Percentiles rank a stretch among this genome's conserved stretches.
phyloP scores from a whole-genome alignment of 1,284 basidiomycete genomes.

The Phaffia rhodozyma region DNA sequence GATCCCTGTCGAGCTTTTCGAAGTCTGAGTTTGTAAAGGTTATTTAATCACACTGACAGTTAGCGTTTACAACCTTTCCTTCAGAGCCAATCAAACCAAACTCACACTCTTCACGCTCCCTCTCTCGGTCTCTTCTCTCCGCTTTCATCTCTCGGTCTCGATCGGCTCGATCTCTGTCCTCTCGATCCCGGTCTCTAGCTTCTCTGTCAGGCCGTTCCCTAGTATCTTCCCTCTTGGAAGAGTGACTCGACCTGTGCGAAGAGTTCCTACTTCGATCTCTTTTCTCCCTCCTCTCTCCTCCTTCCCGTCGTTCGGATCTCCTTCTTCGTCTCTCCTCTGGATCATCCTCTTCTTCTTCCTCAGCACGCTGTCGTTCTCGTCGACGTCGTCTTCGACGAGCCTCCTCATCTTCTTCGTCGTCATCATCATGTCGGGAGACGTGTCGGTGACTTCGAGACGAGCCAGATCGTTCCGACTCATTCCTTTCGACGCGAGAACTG shows the following conservation, averaged over 20 bases:
- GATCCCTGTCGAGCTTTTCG: conserved; percentile 23
- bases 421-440: not conserved
- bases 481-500: not conserved
- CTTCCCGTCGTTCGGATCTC: conserved; percentile 23
- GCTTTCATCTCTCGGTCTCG: conserved; percentile 32
- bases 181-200: conserved; percentile 29
- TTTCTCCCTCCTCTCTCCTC: conserved; percentile 13
- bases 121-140: conserved; percentile 26
- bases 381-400: conserved; percentile 22
- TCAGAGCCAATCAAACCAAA: conserved; percentile 20
- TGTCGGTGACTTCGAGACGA: not conserved
- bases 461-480: not conserved
- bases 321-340: not conserved
- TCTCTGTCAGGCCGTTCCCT: conserved; percentile 7
- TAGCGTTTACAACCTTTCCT: conserved; percentile 17
- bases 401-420: conserved; percentile 16
- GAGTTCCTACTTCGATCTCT: conserved; percentile 28
- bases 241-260: not conserved
- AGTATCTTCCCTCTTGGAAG: conserved; percentile 16
- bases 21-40: conserved; percentile 2
- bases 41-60: not conserved
- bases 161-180: conserved; percentile 29
- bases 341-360: conserved; percentile 1
- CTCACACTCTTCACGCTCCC: conserved; percentile 22
- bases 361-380: conserved; percentile 21